A percentile compares a stretch with the other conserved stretches of the same genome.
These are phyloP conservation scores for Candida multigemmis DNA, from an alignment of 805 yeast genomes.

Conservation along the genomic window DNA sequence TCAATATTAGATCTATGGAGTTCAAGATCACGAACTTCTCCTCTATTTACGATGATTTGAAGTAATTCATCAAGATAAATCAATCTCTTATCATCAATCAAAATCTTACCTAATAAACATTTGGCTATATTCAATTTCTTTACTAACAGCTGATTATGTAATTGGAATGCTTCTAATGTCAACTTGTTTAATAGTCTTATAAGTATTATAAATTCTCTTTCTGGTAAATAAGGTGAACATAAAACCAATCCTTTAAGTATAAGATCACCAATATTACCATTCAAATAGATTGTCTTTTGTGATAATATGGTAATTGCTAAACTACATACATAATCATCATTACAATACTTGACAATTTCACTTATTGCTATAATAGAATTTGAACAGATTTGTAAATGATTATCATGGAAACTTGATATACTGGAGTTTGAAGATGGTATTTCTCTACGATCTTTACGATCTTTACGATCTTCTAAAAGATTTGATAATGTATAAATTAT, in stretches of 20 bases:
- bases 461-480: constrained; percentile 48
- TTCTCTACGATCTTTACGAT: constrained; percentile 12
- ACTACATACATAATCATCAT: constrained; percentile 65
- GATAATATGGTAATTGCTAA: constrained; percentile 74
- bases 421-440: too few relatives aligned
- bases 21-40: constrained; percentile 67
- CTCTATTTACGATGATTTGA: constrained; percentile 59
- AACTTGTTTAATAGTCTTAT: constrained; percentile 48
- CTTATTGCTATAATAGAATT: constrained; percentile 65
- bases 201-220: constrained; percentile 59
- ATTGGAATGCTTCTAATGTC: constrained; percentile 34
- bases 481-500: constrained; percentile 80
- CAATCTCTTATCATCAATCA: constrained; percentile 34
- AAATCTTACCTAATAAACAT: too few relatives aligned
- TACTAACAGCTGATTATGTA: constrained; percentile 27
- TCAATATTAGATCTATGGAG: constrained; percentile 75
- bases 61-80: constrained; percentile 60
- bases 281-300: constrained; percentile 52
- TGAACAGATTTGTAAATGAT: constrained; percentile 36
- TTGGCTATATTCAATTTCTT: constrained; percentile 43
- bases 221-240: constrained; percentile 53
- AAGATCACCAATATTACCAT: constrained; percentile 43
- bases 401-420: too few relatives aligned
- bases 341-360: constrained; percentile 55
- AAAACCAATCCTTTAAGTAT: constrained; percentile 55